These are phyloP conservation scores for Alisma plantagoaquatica DNA, from an alignment of 106 monocot species.

Conservation along the genomic window DNA sequence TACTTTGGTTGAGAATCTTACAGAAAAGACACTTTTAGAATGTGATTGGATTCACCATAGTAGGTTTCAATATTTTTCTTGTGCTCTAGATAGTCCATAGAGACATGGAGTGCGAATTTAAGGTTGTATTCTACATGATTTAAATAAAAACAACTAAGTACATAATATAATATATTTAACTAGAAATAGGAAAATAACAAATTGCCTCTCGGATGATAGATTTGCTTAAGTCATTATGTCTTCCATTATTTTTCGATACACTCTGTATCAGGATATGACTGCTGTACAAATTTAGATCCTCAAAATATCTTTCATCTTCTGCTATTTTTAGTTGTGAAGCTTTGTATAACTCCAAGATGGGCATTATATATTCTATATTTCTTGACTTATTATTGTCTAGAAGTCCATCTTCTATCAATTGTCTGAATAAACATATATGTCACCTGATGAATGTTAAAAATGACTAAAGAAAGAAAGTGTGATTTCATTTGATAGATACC, in stretches of 20 bases:
- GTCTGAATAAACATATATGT: slow-evolving; percentile 44
- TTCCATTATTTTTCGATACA: too few relatives aligned
- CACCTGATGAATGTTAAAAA: too few relatives aligned
- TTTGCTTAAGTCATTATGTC: not conserved
- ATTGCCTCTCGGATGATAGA: slow-evolving; percentile 16
- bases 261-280: slow-evolving; percentile 34
- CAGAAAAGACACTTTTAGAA: slow-evolving; percentile 37
- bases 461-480: not conserved
- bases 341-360: slow-evolving; percentile 62
- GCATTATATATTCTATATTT: slow-evolving; percentile 28
- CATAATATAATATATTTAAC: not conserved
- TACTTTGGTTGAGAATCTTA: slow-evolving; percentile 15
- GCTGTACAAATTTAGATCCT: slow-evolving; percentile 47
- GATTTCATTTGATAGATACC: slow-evolving; percentile 21
- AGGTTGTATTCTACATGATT: slow-evolving; percentile 64
- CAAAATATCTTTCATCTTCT: slow-evolving; percentile 36
- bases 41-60: slow-evolving; percentile 9
- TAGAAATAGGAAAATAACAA: not conserved
- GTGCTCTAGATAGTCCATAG: slow-evolving; percentile 74
- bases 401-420: slow-evolving; percentile 23
- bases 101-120: slow-evolving; percentile 44
- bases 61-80: slow-evolving; percentile 64
- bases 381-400: slow-evolving; percentile 31
- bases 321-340: slow-evolving; percentile 64
- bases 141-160: not conserved